Percentiles rank a stretch among this genome's conserved stretches.
Evolutionary conservation across 2,329 filamentous ascomycete species (phyloP).

Genomic region (Emericellopsis cladophorae): DNA sequence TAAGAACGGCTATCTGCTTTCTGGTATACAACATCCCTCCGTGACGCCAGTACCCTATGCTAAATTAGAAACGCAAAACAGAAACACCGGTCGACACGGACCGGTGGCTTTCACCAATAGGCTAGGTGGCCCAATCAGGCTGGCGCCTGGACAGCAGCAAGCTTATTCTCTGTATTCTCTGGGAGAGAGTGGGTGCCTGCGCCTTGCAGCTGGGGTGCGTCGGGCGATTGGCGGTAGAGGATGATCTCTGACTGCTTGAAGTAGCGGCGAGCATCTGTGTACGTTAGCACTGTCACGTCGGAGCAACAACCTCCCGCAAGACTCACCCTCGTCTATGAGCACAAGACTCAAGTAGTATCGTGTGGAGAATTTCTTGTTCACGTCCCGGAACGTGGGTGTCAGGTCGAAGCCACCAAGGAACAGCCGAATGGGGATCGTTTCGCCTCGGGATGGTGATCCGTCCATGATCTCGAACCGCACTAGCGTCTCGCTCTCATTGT

Average conservation of each 20-base stretch:
- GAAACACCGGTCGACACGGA: background rate
- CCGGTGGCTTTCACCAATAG: background rate
- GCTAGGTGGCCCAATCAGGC: background rate
- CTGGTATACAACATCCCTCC: constrained; percentile 6
- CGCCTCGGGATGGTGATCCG: constrained; percentile 89
- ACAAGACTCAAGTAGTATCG: constrained; percentile 95
- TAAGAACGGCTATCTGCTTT: background rate
- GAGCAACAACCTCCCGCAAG: background rate
- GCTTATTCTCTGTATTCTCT: constrained; percentile 30
- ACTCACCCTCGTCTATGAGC: constrained; percentile 80
- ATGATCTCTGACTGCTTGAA: constrained; percentile 99
- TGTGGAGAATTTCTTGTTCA: constrained; percentile 99
- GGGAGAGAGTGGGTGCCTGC: constrained; percentile 27
- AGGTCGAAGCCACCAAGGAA: constrained; percentile 97
- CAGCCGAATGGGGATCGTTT: constrained; percentile 88
- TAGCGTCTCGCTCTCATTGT: constrained; percentile 97
- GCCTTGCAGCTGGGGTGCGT: constrained; percentile 23
- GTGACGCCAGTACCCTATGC: constrained; percentile 27
- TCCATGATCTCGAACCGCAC: constrained; percentile 99
- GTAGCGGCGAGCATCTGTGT: constrained; percentile 78
- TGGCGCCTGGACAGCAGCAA: constrained; percentile 14
- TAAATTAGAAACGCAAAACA: constrained; percentile 11
- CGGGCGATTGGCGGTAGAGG: constrained; percentile 71
- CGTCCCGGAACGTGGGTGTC: constrained; percentile 95
- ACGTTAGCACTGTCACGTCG: constrained; percentile 6